Conservation (phyloP, 176 grass and related monocot species). For the Raddia guianensis region DNA sequence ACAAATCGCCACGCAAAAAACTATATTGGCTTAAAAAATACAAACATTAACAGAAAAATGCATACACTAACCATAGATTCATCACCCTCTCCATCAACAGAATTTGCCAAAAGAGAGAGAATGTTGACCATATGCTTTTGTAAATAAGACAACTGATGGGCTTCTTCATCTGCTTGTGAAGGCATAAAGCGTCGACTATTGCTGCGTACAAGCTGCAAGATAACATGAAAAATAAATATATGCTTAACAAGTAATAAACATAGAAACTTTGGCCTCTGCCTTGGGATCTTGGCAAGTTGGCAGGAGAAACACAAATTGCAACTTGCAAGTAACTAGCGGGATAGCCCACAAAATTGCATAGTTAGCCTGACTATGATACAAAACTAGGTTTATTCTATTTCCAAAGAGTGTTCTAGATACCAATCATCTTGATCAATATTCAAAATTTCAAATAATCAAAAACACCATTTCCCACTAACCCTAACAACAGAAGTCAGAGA, state of each 20-base stretch:
- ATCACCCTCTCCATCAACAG: conserved; percentile 71
- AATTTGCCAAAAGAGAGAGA: conserved; percentile 74
- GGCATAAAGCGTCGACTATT: conserved; percentile 94
- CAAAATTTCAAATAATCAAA: conserved; percentile 13
- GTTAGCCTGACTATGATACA: no score
- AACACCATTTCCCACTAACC: conserved; percentile 4
- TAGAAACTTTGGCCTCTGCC: not conserved
- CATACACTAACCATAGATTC: conserved; percentile 79
- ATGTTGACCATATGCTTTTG: conserved; percentile 95
- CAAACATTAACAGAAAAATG: conserved; percentile 13
- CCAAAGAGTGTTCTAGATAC: not conserved
- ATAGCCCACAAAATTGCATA: not conserved
- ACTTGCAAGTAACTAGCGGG: conserved; percentile 12
- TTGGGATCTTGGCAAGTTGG: not conserved
- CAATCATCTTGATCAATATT: not conserved
- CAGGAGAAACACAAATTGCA: conserved; percentile 13
- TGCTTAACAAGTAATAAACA: conserved; percentile 6
- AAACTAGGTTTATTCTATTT: not conserved
- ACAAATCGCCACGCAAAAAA: conserved; percentile 2
- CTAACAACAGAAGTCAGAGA: not conserved
- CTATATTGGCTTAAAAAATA: not conserved
- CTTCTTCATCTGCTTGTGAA: conserved; percentile 94
- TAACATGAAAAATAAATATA: conserved; percentile 37
- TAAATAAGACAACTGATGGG: conserved; percentile 92
- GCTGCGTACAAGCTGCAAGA: conserved; percentile 82